A percentile compares a stretch with the other conserved stretches of the same genome.
Evolutionary conservation across 192 early-diverging fungal species (phyloP).

Genomic region (Coemansia pectinata): DNA sequence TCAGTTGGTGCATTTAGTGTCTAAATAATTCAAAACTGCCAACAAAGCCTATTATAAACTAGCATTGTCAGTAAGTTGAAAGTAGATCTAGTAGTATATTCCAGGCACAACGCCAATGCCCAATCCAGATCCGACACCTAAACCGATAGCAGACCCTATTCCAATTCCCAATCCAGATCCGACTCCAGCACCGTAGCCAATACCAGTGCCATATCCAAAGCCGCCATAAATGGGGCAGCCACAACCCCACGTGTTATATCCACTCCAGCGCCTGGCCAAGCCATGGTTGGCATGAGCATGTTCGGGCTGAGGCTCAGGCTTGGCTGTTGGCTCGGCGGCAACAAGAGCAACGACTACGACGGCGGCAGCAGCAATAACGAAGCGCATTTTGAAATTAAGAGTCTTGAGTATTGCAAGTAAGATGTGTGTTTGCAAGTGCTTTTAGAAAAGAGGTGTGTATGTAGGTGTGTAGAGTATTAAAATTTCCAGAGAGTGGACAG

Average conservation of each 20-base stretch:
- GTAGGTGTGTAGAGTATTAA: not conserved
- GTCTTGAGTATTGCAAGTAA: not conserved
- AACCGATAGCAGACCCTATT: not conserved
- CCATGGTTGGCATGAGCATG: not conserved
- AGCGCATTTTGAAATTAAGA: not conserved
- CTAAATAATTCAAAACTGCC: not conserved
- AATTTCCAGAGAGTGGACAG: not conserved
- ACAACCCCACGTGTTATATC: not conserved
- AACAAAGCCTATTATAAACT: not conserved
- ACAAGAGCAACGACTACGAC: not conserved
- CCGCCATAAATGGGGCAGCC: not conserved
- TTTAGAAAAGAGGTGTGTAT: too few relatives aligned
- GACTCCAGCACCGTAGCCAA: not conserved
- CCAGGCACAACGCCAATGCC: not conserved
- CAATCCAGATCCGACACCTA: not conserved
- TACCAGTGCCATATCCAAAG: not conserved
- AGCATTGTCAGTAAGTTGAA: not conserved
- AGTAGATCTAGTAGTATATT: not conserved
- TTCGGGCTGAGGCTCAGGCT: not conserved
- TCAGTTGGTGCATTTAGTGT: not conserved
- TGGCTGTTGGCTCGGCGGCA: not conserved
- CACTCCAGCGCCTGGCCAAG: conserved; percentile 1
- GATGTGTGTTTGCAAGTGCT: not conserved
- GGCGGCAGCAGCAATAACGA: not conserved
- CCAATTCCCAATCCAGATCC: not conserved